These are phyloP conservation scores for Pyrenophora graminea DNA, from an alignment of 2,329 filamentous ascomycete genomes.

Conservation along the genomic window DNA sequence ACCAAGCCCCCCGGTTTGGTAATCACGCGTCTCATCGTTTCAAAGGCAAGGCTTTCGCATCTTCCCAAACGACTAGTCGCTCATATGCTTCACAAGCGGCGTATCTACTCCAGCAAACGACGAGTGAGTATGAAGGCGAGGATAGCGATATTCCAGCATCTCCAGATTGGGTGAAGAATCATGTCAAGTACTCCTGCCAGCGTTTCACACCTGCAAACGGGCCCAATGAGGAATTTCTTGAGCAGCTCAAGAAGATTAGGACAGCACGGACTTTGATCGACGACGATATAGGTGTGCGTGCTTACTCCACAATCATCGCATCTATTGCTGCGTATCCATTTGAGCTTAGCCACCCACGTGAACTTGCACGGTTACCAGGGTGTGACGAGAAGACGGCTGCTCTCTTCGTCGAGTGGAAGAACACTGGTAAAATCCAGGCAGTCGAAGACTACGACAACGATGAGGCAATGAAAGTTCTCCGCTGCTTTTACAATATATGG, in stretches of 20 bases:
- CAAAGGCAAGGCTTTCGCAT: slow-evolving; percentile 37
- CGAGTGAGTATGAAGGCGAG: slow-evolving; percentile 73
- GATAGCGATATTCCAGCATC: slow-evolving; percentile 62
- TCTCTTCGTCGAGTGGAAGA: slow-evolving; percentile 76
- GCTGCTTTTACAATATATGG: slow-evolving; percentile 82
- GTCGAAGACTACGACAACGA: slow-evolving; percentile 68
- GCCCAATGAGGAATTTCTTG: slow-evolving; percentile 76
- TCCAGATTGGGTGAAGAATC: slow-evolving; percentile 70
- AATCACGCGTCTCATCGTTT: slow-evolving; percentile 38
- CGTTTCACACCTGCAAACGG: slow-evolving; percentile 70
- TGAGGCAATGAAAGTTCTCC: slow-evolving; percentile 65
- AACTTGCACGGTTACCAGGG: slow-evolving; percentile 66
- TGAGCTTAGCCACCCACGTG: slow-evolving; percentile 51
- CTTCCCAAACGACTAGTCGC: slow-evolving; percentile 20
- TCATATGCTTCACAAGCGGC: slow-evolving; percentile 26
- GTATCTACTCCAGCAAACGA: slow-evolving; percentile 68
- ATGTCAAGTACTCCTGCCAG: slow-evolving; percentile 76
- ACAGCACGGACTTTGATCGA: slow-evolving; percentile 70
- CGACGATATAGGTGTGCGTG: slow-evolving; percentile 79
- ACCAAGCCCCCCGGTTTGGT: slow-evolving; percentile 19
- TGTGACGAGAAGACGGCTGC: slow-evolving; percentile 79
- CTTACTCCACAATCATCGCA: slow-evolving; percentile 87
- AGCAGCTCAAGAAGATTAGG: slow-evolving; percentile 74
- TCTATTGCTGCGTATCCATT: slow-evolving; percentile 79
- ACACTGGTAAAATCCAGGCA: slow-evolving; percentile 65